Percentiles rank a stretch among this genome's conserved stretches.
phyloP scores from a whole-genome alignment of 2,329 filamentous ascomycete genomes.

The Pyrenophora seminiperda region DNA sequence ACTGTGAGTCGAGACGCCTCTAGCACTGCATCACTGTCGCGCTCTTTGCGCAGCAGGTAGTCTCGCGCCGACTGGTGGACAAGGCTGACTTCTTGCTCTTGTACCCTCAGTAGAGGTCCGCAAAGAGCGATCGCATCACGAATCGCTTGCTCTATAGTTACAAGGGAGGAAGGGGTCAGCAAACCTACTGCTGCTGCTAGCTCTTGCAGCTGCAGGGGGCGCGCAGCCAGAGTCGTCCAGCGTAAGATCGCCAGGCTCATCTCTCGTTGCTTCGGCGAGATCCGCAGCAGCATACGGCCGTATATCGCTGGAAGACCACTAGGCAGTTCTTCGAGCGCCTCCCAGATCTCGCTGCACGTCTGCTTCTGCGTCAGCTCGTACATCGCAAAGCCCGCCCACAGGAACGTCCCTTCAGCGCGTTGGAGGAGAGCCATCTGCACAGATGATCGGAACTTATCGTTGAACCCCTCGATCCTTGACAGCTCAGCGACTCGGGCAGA shows the following conservation, averaged over 20 bases:
- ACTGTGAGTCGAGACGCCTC: conserved; percentile 9
- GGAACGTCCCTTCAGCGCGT: conserved; percentile 40
- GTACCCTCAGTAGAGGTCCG: conserved; percentile 26
- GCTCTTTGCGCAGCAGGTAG: conserved; percentile 26
- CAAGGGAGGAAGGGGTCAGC: neutral
- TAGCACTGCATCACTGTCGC: conserved; percentile 3
- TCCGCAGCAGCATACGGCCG: conserved; percentile 34
- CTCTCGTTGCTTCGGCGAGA: conserved; percentile 18
- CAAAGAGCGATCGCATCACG: neutral
- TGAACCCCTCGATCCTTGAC: conserved; percentile 16
- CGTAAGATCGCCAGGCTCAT: conserved; percentile 20
- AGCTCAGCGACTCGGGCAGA: conserved; percentile 24
- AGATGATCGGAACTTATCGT: conserved; percentile 8
- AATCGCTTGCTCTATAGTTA: neutral
- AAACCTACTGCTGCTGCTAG: neutral
- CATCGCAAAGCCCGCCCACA: conserved; percentile 40
- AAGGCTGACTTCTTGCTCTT: conserved; percentile 33
- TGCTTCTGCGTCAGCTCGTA: conserved; percentile 18
- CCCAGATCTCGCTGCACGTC: conserved; percentile 11
- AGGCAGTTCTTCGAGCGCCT: conserved; percentile 25
- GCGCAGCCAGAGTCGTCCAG: neutral
- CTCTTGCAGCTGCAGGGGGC: neutral
- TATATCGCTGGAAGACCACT: conserved; percentile 35
- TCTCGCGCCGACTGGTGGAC: conserved; percentile 41
- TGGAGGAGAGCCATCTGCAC: conserved; percentile 20